Conservation (phyloP, 1,284 basidiomycete genomes). For the Singerocomus inundabilis region DNA sequence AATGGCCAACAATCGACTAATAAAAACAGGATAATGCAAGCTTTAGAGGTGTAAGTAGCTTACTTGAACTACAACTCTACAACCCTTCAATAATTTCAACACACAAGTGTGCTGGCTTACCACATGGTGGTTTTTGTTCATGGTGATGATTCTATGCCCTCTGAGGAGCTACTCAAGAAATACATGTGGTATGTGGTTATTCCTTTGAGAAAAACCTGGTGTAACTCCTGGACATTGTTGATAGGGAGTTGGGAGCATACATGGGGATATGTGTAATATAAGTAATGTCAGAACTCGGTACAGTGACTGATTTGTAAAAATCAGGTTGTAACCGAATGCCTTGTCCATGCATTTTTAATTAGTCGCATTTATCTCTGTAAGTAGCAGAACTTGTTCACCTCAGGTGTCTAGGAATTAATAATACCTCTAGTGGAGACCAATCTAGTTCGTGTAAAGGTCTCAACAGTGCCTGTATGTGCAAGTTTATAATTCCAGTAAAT, state of each 20-base stretch:
- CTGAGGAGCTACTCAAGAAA: neutral
- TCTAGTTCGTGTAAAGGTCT: neutral
- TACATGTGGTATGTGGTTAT: constrained; percentile 13
- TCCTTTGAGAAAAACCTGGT: neutral
- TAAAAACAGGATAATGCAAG: constrained; percentile 21
- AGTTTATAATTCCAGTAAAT: neutral
- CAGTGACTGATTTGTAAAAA: constrained; percentile 8
- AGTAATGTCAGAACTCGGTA: neutral
- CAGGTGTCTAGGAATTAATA: neutral
- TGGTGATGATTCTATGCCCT: rapidly evolving
- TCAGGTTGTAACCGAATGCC: constrained; percentile 20
- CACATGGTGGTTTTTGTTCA: constrained; percentile 15
- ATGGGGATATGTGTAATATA: constrained; percentile 17
- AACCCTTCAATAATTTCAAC: neutral
- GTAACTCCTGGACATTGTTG: neutral
- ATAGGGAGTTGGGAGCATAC: constrained; percentile 13
- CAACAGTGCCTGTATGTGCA: constrained; percentile 20
- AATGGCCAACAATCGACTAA: neutral
- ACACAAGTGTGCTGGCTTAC: constrained; percentile 15
- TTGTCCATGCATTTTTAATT: constrained; percentile 27
- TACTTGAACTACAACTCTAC: too few species aligned
- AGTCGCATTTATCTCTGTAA: constrained; percentile 26
- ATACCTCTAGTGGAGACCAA: constrained; percentile 11
- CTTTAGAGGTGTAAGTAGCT: constrained; percentile 11
- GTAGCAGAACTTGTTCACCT: neutral